Evolutionary conservation across 345 rosid genomes (phyloP).

Genomic region (Eucalyptus rudis): DNA sequence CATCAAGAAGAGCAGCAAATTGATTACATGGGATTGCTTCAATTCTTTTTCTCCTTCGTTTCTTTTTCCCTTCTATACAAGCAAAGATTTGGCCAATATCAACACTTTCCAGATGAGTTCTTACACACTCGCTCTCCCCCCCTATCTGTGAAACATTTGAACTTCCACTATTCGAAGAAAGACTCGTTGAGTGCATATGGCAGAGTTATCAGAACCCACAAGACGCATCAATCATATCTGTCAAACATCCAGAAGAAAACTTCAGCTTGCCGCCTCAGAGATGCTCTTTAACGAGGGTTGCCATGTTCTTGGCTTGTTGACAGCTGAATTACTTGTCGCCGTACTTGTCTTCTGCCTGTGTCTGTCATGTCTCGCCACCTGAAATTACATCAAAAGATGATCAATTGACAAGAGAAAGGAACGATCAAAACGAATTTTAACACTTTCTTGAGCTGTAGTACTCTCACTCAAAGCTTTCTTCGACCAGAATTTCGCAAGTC

Average conservation of each 20-base stretch:
- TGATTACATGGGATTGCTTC: neutral
- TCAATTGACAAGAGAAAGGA: neutral
- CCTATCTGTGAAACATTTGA: neutral
- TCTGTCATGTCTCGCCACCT: constrained; percentile 49
- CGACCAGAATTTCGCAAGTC: neutral
- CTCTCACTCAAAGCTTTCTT: neutral
- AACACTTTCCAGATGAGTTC: neutral
- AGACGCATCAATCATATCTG: neutral
- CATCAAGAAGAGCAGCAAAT: neutral
- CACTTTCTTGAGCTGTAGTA: neutral
- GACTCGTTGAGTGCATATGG: neutral
- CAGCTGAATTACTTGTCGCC: constrained; percentile 17
- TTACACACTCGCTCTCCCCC: neutral
- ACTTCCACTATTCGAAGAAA: neutral
- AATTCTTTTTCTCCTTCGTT: neutral
- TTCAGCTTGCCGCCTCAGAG: constrained; percentile 52
- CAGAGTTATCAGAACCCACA: neutral
- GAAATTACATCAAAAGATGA: neutral
- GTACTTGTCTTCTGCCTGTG: constrained; percentile 21
- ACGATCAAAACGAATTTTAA: neutral
- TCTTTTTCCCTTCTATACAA: neutral
- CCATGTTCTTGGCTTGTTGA: constrained; percentile 59
- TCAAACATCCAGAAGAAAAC: neutral
- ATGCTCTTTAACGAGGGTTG: constrained; percentile 91
- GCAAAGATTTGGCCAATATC: neutral